Percentiles rank a stretch among this genome's conserved stretches.
Evolutionary conservation across 2,329 filamentous ascomycete genomes (phyloP).

Genomic region (Fusarium temperatum): DNA sequence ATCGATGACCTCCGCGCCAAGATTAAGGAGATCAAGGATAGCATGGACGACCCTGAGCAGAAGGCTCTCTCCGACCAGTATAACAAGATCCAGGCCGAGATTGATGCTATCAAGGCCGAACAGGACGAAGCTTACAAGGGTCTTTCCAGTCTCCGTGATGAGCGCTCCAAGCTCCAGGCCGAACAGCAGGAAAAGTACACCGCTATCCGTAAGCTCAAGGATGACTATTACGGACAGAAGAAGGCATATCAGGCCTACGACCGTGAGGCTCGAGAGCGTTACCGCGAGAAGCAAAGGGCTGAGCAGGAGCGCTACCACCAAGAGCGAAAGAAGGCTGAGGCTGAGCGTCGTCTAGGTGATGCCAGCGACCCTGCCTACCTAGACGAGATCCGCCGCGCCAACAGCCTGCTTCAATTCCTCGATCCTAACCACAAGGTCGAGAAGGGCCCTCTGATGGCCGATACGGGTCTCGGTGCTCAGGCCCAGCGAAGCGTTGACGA

Average conservation of each 20-base stretch:
- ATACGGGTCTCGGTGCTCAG: conserved; percentile 80
- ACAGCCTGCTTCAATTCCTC: conserved; percentile 89
- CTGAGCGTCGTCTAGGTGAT: conserved; percentile 79
- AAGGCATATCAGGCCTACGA: conserved; percentile 87
- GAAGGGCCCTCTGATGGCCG: conserved; percentile 70
- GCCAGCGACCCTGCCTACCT: conserved; percentile 88
- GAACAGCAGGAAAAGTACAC: conserved; percentile 88
- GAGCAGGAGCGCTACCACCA: conserved; percentile 80
- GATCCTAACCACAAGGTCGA: conserved; percentile 77
- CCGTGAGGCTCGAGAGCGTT: conserved; percentile 79
- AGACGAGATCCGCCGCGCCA: conserved; percentile 90
- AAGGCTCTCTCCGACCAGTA: conserved; percentile 90
- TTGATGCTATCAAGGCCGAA: conserved; percentile 90
- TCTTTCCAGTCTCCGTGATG: conserved; percentile 83
- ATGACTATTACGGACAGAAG: conserved; percentile 83
- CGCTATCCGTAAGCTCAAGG: conserved; percentile 86
- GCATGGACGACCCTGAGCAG: conserved; percentile 88
- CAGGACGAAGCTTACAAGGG: conserved; percentile 92
- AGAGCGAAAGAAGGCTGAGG: conserved; percentile 78
- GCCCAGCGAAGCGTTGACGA: conserved; percentile 86
- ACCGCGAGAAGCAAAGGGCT: conserved; percentile 79
- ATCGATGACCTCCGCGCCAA: conserved; percentile 89
- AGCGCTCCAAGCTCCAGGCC: conserved; percentile 82
- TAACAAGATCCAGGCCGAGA: conserved; percentile 83
- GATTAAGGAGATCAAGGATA: conserved; percentile 88